Conservation (phyloP, 345 rosid genomes). For the Cochlearia excelsa region DNA sequence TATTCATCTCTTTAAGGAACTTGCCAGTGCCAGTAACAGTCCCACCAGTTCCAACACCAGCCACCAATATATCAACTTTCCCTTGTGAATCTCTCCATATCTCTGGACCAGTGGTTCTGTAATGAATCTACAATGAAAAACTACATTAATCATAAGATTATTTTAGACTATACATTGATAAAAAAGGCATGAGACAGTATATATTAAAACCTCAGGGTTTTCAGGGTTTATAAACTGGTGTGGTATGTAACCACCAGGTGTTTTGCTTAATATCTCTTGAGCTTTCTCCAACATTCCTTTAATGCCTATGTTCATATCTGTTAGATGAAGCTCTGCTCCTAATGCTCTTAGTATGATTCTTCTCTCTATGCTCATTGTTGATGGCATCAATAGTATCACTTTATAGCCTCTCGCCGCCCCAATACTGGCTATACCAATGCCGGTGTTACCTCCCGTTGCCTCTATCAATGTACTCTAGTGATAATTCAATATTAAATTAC, state of each 20-base stretch:
- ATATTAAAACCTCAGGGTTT: slow-evolving; percentile 53
- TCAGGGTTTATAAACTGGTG: slow-evolving; percentile 40
- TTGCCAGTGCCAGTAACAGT: slow-evolving; percentile 59
- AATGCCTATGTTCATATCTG: slow-evolving; percentile 43
- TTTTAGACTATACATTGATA: no score
- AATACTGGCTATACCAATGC: slow-evolving; percentile 65
- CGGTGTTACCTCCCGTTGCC: slow-evolving; percentile 71
- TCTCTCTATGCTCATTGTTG: slow-evolving; percentile 57
- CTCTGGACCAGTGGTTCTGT: slow-evolving; percentile 72
- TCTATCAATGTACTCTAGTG: slow-evolving; percentile 52
- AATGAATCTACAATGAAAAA: slow-evolving; percentile 52
- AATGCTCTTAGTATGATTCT: slow-evolving; percentile 63
- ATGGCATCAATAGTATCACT: slow-evolving; percentile 59
- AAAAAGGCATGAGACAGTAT: no score
- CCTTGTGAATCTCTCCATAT: slow-evolving; percentile 59
- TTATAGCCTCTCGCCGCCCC: slow-evolving; percentile 71
- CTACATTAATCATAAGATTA: no score
- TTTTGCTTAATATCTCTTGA: slow-evolving; percentile 50
- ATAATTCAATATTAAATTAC: background rate
- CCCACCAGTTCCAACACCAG: slow-evolving; percentile 68
- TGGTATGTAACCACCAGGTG: slow-evolving; percentile 53
- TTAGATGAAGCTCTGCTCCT: slow-evolving; percentile 62
- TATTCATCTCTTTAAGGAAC: slow-evolving; percentile 62
- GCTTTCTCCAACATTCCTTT: slow-evolving; percentile 44
- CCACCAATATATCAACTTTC: slow-evolving; percentile 48